Conservation (phyloP, 2,329 filamentous ascomycete genomes). For the Dactylellina sp. region DNA sequence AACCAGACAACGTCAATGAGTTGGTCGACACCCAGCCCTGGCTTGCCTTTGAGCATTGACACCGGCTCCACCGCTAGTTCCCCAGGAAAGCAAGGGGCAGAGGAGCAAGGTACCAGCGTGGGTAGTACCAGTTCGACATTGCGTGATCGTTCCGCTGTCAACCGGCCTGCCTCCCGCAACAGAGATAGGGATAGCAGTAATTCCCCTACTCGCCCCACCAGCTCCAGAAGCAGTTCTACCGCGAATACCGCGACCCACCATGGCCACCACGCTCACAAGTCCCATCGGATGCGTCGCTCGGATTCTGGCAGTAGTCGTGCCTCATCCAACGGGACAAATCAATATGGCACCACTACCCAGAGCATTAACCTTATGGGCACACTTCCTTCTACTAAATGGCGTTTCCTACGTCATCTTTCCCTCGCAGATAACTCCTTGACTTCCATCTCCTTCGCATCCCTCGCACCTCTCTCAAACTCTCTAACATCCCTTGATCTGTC, state of each 20-base stretch:
- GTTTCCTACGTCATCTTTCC: conserved; percentile 90
- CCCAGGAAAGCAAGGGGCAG: conserved; percentile 45
- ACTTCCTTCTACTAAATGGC: conserved; percentile 89
- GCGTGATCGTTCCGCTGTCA: conserved; percentile 57
- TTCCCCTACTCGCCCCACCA: conserved; percentile 81
- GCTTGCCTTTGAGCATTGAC: conserved; percentile 55
- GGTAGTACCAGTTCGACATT: conserved; percentile 53
- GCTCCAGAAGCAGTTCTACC: conserved; percentile 77
- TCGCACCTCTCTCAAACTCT: conserved; percentile 85
- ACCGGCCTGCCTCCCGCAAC: conserved; percentile 59
- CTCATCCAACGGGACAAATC: conserved; percentile 58
- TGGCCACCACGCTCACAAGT: conserved; percentile 69
- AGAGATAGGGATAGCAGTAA: conserved; percentile 75
- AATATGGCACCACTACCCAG: conserved; percentile 55
- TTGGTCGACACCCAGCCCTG: conserved; percentile 69
- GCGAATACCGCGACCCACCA: conserved; percentile 35
- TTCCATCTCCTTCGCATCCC: conserved; percentile 77
- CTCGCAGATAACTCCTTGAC: conserved; percentile 92
- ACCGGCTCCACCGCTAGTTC: conserved; percentile 47
- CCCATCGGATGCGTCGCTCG: conserved; percentile 82
- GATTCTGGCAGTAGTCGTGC: conserved; percentile 94
- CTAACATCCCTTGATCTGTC: conserved; percentile 93
- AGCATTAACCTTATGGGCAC: conserved; percentile 68
- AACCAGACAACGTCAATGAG: conserved; percentile 81
- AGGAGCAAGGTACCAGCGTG: conserved; percentile 50